Conservation (phyloP, 768 basidiomycete species). For the Inosperma sp. region DNA sequence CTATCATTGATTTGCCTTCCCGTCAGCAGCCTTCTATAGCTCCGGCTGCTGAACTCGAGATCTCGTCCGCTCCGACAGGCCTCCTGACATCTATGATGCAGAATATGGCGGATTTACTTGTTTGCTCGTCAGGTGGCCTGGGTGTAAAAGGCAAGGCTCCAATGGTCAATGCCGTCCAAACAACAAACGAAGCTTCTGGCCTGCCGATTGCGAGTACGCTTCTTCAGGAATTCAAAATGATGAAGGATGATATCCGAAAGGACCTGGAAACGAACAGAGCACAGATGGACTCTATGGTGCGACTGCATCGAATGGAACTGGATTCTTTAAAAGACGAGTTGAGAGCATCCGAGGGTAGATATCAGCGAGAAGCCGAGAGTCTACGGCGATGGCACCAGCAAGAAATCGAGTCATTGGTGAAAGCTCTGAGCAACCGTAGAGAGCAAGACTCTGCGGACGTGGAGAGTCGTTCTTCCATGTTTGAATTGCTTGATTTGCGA, state of each 20-base stretch:
- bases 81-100: constrained; percentile 13
- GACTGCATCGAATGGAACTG: constrained; percentile 1
- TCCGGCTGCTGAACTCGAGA: neutral
- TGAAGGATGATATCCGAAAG: constrained; percentile 2
- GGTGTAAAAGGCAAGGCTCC: constrained; percentile 4
- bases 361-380: constrained; percentile 3
- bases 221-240: constrained; percentile 4
- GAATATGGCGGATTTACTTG: constrained; percentile 12
- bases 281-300: neutral
- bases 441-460: neutral
- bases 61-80: neutral
- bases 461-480: neutral
- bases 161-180: neutral
- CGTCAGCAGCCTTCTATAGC: neutral
- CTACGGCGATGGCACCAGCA: constrained; percentile 3
- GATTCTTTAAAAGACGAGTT: constrained; percentile 1
- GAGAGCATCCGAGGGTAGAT: neutral
- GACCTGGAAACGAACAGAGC: neutral
- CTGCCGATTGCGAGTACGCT: neutral
- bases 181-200: neutral
- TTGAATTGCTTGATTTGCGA: constrained; percentile 8
- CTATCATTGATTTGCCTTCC: constrained; percentile 3
- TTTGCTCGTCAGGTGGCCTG: neutral
- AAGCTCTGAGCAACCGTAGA: neutral
- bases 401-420: constrained; percentile 1